Base-by-base conservation (phyloP, 768 basidiomycete species). In the Termitomyces sp. region DNA sequence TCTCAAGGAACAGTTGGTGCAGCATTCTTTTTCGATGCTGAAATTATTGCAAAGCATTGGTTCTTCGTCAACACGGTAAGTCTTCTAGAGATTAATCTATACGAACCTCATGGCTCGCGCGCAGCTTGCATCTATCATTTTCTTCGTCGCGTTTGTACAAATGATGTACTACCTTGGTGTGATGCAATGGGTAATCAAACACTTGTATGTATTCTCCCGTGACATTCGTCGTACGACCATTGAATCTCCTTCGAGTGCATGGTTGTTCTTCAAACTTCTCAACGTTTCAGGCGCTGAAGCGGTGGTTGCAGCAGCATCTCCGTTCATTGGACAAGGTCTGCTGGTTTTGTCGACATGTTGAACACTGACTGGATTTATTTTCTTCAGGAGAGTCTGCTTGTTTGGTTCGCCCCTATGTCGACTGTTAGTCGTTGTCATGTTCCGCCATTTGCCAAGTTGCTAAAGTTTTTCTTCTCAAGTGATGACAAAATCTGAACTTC, bases 211-310 rank as follows among this genome's bases (percentile, higher is more conserved):
- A 14, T n/a, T 56, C 61, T 49, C 8, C 8, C 9, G 32, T 50
- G 10, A 40, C 12, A n/a, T 47, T 20, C 57, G 48, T 5, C 15
- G 49, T 8, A 36, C 8, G 9, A 43, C 20, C 32, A 11, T 46
- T 51, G 32, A 61, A 37, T 31, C n/a, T 31, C 31, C 15, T 62
- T 60, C 36, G 49, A 89, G 88, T 69, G 94, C 94, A 3, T 94
- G 91, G 92, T 83, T 96, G 77, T 96, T 96, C 83, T 94, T 92
- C 79, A 94, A 93, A 73, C 75, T 91, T 56, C 83, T 96, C 86
- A 87, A 91, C 64, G 84, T 96, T 38, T 95, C 94, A n/a, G 94
- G 95, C 61, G 94, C 93, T 4, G 94, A 96, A 71, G 94, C 94
- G 40, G 89, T 96, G 60, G 92, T 96, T 47, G 94, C 94, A 34